phyloP scores from a whole-genome alignment of 2,329 filamentous ascomycete species.

The Cladorrhinum sp. region DNA sequence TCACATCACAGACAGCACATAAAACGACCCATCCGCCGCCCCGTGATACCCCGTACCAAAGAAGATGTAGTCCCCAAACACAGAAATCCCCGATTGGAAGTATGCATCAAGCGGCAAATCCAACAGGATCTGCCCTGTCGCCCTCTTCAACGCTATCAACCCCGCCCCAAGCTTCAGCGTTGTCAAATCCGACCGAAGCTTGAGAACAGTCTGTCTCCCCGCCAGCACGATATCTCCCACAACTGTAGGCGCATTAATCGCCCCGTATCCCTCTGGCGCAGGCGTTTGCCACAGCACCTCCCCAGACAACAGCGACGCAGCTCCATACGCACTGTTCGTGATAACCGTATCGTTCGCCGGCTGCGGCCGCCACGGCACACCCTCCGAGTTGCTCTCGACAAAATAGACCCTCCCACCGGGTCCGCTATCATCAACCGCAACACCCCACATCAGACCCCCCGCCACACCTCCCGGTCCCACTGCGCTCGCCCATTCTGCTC shows the following conservation, averaged over 20 bases:
- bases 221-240: constrained; percentile 18
- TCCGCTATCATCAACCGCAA: constrained; percentile 30
- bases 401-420: too few relatives aligned
- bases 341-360: constrained; percentile 1
- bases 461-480: constrained; percentile 27
- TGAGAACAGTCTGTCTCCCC: not conserved
- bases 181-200: not conserved
- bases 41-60: constrained; percentile 9
- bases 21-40: too few relatives aligned
- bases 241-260: constrained; percentile 9
- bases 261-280: not conserved
- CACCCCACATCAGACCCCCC: constrained; percentile 33
- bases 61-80: not conserved
- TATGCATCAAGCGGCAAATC: not conserved
- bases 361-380: not conserved
- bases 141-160: not conserved
- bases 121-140: not conserved
- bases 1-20: too few relatives aligned
- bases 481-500: constrained; percentile 26
- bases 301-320: not conserved
- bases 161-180: not conserved
- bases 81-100: not conserved
- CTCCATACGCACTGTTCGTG: not conserved
- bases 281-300: constrained; percentile 1
- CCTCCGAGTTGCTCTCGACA: constrained; percentile 15